A percentile compares a stretch with the other conserved stretches of the same genome.
phyloP scores from a whole-genome alignment of 1,284 basidiomycete species.

The Trametes sp. region DNA sequence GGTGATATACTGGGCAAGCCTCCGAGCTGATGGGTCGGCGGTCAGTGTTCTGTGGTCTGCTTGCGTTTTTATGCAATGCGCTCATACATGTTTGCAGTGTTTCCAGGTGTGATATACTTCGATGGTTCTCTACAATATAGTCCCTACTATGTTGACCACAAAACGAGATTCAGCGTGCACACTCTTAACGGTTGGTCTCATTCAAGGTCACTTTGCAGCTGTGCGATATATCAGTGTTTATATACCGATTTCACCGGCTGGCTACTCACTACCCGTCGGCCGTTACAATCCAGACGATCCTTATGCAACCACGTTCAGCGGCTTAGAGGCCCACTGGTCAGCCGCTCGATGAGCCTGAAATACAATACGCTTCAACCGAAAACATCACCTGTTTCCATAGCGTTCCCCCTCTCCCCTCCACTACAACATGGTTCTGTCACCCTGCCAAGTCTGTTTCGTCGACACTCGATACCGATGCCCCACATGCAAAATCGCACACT shows the following conservation, averaged over 20 bases:
- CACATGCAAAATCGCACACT: not conserved
- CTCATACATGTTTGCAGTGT: not conserved
- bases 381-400: not conserved
- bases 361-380: not conserved
- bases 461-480: not conserved
- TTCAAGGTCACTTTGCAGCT: too few species aligned
- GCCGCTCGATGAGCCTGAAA: not conserved
- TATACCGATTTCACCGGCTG: too few species aligned
- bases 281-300: too few species aligned
- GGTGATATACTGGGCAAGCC: constrained; percentile 54
- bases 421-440: not conserved
- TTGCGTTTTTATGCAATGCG: too few species aligned
- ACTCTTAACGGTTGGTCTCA: too few species aligned
- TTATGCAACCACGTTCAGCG: too few species aligned
- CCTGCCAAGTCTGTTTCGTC: constrained; percentile 11
- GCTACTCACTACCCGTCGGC: too few species aligned
- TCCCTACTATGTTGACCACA: too few species aligned
- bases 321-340: not conserved
- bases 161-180: too few species aligned
- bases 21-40: not conserved
- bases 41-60: not conserved
- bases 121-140: too few species aligned
- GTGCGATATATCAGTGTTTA: too few species aligned
- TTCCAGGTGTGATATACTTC: too few species aligned
- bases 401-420: not conserved